Conservation (phyloP, 2,329 filamentous ascomycete genomes). For the Monascus ruber region DNA sequence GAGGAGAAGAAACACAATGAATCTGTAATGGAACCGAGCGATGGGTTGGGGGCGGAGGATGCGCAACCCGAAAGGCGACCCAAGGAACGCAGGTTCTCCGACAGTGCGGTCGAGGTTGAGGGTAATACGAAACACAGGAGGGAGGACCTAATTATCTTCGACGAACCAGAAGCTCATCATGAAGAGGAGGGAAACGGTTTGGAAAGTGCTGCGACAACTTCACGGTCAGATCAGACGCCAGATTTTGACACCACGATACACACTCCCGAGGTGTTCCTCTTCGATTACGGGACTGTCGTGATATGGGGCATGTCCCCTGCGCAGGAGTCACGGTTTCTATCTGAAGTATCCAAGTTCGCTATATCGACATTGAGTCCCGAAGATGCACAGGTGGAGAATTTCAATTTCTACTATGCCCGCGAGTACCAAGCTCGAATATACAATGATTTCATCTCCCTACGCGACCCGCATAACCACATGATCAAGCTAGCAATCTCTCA, state of each 20-base stretch:
- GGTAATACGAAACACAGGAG: conserved; percentile 45
- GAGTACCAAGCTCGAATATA: conserved; percentile 98
- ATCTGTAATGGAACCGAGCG: conserved; percentile 18
- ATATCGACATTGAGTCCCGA: conserved; percentile 77
- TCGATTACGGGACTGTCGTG: conserved; percentile 94
- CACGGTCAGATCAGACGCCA: conserved; percentile 30
- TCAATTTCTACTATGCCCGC: conserved; percentile 98
- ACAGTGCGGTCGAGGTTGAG: conserved; percentile 54
- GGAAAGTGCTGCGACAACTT: conserved; percentile 14
- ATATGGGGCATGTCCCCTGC: conserved; percentile 95
- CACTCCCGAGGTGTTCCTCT: conserved; percentile 88
- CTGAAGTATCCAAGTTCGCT: conserved; percentile 90
- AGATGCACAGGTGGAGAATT: conserved; percentile 89
- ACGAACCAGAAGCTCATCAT: conserved; percentile 28
- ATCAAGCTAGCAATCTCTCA: conserved; percentile 94
- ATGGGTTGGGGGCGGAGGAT: conserved; percentile 23
- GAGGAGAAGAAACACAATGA: conserved; percentile 28
- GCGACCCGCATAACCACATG: conserved; percentile 96
- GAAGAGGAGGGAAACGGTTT: conserved; percentile 8
- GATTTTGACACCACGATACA: conserved; percentile 84
- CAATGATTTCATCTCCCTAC: conserved; percentile 94
- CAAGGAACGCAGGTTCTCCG: conserved; percentile 59
- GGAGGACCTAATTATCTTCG: conserved; percentile 54
- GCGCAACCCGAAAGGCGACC: conserved; percentile 16
- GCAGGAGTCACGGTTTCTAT: conserved; percentile 82